Percentiles rank a stretch among this genome's conserved stretches.
phyloP scores from a whole-genome alignment of 768 basidiomycete genomes.

The Ramaria sp. region DNA sequence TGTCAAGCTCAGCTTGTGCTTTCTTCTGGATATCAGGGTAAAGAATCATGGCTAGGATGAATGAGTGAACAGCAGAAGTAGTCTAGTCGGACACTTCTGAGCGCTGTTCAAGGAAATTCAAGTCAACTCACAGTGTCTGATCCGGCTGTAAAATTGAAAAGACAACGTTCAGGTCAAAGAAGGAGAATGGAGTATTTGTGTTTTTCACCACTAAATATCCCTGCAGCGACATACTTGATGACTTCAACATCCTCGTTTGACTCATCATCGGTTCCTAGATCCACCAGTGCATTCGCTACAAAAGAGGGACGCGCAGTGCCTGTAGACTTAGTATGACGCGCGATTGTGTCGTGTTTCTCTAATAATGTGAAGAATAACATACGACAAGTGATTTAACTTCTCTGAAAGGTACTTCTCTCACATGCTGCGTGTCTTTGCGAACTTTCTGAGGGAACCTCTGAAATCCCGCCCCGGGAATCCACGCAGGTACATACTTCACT shows the following conservation, averaged over 20 bases:
- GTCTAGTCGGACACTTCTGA: slow-evolving; percentile 22
- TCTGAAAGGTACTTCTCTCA: neutral
- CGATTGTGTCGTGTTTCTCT: neutral
- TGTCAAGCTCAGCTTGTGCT: slow-evolving; percentile 43
- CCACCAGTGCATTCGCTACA: neutral
- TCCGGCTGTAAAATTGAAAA: too few species aligned
- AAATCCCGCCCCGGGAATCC: slow-evolving; percentile 11
- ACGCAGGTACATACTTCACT: slow-evolving; percentile 1
- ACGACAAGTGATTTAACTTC: slow-evolving; percentile 16
- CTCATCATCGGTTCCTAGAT: neutral
- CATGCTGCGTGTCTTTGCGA: neutral
- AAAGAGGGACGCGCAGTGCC: slow-evolving; percentile 1
- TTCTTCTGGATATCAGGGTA: slow-evolving; percentile 36
- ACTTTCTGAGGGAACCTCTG: neutral
- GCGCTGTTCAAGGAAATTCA: neutral
- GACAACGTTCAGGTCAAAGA: too few species aligned
- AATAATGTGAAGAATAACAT: neutral
- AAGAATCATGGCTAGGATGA: slow-evolving; percentile 37
- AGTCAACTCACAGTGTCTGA: neutral
- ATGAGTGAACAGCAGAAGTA: slow-evolving; percentile 35
- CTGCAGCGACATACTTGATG: slow-evolving; percentile 7
- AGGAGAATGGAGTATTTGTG: neutral
- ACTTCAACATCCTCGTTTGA: too few species aligned
- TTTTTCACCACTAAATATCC: slow-evolving; percentile 9
- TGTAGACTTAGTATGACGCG: too few species aligned